Conservation (phyloP, 2,329 filamentous ascomycete genomes). For the Plenodomus biglobosus region DNA sequence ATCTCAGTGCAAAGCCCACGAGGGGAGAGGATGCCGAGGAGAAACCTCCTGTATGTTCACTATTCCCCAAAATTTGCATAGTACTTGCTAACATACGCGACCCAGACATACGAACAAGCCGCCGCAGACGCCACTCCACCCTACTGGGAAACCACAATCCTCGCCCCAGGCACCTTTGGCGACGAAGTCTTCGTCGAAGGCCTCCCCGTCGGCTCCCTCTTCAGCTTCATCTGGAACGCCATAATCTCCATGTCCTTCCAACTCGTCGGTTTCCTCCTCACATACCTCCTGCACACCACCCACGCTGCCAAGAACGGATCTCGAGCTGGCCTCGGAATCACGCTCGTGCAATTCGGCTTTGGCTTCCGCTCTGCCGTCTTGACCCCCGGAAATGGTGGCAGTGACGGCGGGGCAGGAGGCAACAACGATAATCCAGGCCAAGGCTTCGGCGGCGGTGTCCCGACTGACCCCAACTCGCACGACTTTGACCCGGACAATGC, state of each 20-base stretch:
- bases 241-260: slow-evolving; percentile 97
- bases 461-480: slow-evolving; percentile 86
- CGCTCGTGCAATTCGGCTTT: slow-evolving; percentile 94
- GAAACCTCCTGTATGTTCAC: slow-evolving; percentile 77
- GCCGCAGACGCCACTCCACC: slow-evolving; percentile 93
- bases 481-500: slow-evolving; percentile 78
- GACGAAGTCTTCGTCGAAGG: slow-evolving; percentile 98
- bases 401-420: slow-evolving; percentile 16
- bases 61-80: neutral
- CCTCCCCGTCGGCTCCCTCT: slow-evolving; percentile 84
- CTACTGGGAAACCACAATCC: slow-evolving; percentile 98
- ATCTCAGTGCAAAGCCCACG: slow-evolving; percentile 87
- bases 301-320: slow-evolving; percentile 98
- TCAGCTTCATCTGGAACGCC: slow-evolving; percentile 87
- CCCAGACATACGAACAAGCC: slow-evolving; percentile 93
- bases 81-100: slow-evolving; percentile 39
- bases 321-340: slow-evolving; percentile 89
- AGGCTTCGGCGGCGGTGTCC: slow-evolving; percentile 59
- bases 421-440: slow-evolving; percentile 53
- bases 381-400: slow-evolving; percentile 25
- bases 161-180: slow-evolving; percentile 85
- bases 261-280: slow-evolving; percentile 94
- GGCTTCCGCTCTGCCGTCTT: slow-evolving; percentile 71
- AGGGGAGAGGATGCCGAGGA: slow-evolving; percentile 81
- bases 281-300: slow-evolving; percentile 95